A percentile compares a stretch with the other conserved stretches of the same genome.
Evolutionary conservation across 805 yeast species (phyloP).

Genomic region (Lipomyces orientalis): DNA sequence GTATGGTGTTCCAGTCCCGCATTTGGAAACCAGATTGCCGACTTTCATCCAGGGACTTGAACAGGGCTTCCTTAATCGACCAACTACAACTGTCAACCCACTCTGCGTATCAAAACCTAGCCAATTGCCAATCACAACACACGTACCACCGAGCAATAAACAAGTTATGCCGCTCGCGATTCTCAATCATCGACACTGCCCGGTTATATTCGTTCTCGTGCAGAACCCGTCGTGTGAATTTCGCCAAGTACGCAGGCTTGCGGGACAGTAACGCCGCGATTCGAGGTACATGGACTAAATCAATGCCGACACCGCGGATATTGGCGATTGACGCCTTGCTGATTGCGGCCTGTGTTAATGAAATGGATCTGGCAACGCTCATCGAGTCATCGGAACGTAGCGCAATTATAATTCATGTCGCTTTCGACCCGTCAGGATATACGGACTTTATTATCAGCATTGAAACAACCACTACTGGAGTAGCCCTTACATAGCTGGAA

Average conservation of each 20-base stretch:
- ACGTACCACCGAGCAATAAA: constrained; percentile 34
- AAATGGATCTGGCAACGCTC: background rate
- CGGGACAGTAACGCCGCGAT: constrained; percentile 19
- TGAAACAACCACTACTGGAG: background rate
- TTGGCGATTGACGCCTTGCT: background rate
- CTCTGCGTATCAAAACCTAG: background rate
- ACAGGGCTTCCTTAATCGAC: constrained; percentile 37
- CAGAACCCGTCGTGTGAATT: constrained; percentile 24
- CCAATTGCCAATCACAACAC: background rate
- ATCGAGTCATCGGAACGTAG: background rate
- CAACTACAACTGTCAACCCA: constrained; percentile 22
- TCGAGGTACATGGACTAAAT: constrained; percentile 29
- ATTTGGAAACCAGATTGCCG: constrained; percentile 29
- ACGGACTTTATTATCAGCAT: background rate
- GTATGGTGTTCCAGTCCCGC: constrained; percentile 34
- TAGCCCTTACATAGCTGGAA: background rate
- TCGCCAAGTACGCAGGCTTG: constrained; percentile 10
- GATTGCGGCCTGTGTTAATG: background rate
- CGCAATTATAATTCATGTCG: background rate
- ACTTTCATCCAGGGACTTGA: constrained; percentile 28
- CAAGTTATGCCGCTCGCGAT: background rate
- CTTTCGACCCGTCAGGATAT: background rate
- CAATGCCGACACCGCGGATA: constrained; percentile 27
- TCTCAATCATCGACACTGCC: background rate
- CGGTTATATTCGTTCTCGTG: constrained; percentile 13